Evolutionary conservation across 176 grass and related monocot species (phyloP).

Genomic region (Saccharum spontaneum): DNA sequence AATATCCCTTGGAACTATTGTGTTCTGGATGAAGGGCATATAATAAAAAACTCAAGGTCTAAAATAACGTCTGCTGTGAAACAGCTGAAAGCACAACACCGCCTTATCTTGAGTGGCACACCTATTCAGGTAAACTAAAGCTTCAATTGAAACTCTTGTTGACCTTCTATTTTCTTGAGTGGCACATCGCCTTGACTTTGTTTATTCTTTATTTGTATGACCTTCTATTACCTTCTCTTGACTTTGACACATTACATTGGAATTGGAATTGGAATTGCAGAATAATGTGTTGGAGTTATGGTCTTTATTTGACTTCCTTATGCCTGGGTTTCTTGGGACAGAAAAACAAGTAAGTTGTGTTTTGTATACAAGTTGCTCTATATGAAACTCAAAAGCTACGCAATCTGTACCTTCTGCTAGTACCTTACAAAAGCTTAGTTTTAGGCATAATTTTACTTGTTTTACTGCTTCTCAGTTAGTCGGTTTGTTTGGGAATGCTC

Average conservation of each 20-base stretch:
- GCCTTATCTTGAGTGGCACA: slow-evolving; percentile 97
- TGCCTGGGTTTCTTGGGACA: slow-evolving; percentile 99
- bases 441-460: neutral
- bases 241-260: slow-evolving; percentile 34
- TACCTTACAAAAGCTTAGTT: slow-evolving; percentile 2
- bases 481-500: neutral
- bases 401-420: neutral
- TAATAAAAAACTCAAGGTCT: slow-evolving; percentile 97
- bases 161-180: neutral
- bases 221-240: slow-evolving; percentile 10
- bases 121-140: slow-evolving; percentile 79
- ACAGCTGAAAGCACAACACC: slow-evolving; percentile 88
- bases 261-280: slow-evolving; percentile 64
- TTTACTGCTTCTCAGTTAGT: slow-evolving; percentile 9
- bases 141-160: neutral
- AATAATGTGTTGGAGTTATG: slow-evolving; percentile 99
- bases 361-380: neutral
- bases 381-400: neutral
- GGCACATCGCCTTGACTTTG: neutral
- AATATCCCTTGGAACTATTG: slow-evolving; percentile 88
- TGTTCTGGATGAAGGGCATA: slow-evolving; percentile 99
- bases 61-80: slow-evolving; percentile 97
- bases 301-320: slow-evolving; percentile 99
- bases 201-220: slow-evolving; percentile 24
- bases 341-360: slow-evolving; percentile 79